Conservation (phyloP, 257 asterid species). For the Ilex aquifolium region DNA sequence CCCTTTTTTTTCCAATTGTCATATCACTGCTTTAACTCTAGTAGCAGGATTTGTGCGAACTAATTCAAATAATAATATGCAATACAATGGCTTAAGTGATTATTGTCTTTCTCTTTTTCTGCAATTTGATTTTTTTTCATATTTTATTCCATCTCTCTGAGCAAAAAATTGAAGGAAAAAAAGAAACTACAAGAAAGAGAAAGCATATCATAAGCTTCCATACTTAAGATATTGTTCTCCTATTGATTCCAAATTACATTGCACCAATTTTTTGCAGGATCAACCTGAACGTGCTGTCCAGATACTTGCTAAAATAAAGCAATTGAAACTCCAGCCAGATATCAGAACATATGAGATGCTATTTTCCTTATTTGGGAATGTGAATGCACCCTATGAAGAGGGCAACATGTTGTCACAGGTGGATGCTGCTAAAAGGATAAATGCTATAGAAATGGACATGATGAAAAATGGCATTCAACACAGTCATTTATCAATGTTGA, state of each 20-base stretch:
- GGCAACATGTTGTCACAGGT: conserved; percentile 53
- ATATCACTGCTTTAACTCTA: no score
- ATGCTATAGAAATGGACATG: conserved; percentile 85
- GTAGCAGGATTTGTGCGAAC: no score
- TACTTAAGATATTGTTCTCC: not conserved
- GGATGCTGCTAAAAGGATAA: conserved; percentile 65
- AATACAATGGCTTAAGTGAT: no score
- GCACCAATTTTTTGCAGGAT: conserved; percentile 55
- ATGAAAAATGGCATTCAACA: conserved; percentile 65
- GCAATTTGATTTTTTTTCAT: no score
- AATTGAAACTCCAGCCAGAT: conserved; percentile 47
- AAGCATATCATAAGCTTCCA: not conserved
- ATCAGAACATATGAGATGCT: conserved; percentile 67
- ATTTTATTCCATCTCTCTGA: not conserved
- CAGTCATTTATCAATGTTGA: conserved; percentile 51
- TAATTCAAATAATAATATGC: no score
- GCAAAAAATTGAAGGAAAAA: not conserved
- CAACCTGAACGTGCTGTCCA: conserved; percentile 68
- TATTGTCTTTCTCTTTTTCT: no score
- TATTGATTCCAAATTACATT: conserved; percentile 7
- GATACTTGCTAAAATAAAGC: conserved; percentile 54
- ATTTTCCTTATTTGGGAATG: conserved; percentile 73
- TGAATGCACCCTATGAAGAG: conserved; percentile 70
- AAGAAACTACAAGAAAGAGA: not conserved
- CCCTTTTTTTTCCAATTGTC: no score